Percentiles rank a stretch among this genome's conserved stretches.
These are phyloP conservation scores for Coemansia interrupta DNA, from an alignment of 192 early-diverging fungal species.

Conservation along the genomic window DNA sequence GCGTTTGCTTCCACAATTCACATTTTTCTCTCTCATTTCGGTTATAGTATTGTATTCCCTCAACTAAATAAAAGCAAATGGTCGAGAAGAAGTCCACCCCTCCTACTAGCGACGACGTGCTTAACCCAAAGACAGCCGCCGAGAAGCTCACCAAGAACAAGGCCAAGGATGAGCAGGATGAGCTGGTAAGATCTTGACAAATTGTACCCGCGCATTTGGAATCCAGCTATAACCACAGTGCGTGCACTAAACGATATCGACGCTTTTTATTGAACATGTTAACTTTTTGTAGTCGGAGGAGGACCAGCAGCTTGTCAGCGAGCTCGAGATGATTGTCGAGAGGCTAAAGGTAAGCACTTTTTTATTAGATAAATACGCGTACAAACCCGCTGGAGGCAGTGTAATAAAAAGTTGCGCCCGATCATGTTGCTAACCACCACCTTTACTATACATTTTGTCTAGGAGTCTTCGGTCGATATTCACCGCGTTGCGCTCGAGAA, in stretches of 20 bases:
- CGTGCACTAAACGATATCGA: too few species aligned
- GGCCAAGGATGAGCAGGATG: conserved; percentile 52
- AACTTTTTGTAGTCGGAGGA: conserved; percentile 78
- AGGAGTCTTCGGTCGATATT: conserved; percentile 67
- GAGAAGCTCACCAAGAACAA: conserved; percentile 53
- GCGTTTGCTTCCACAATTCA: too few species aligned
- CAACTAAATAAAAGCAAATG: conserved; percentile 13
- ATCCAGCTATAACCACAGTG: too few species aligned
- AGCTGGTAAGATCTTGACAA: conserved; percentile 41
- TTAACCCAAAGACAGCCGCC: conserved; percentile 46
- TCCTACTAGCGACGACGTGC: conserved; percentile 28
- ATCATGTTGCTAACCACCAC: background rate
- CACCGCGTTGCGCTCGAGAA: conserved; percentile 84
- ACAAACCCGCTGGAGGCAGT: background rate
- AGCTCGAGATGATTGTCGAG: conserved; percentile 93
- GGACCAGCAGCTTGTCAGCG: conserved; percentile 86
- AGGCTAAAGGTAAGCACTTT: conserved; percentile 68
- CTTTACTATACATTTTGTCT: background rate
- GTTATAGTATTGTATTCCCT: background rate
- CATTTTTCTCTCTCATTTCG: background rate
- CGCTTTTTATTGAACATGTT: too few species aligned
- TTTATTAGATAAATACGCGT: background rate
- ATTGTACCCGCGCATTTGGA: background rate
- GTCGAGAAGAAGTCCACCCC: conserved; percentile 24
- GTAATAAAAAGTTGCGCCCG: background rate